These are phyloP conservation scores for Metschnikowia arizonensis DNA, from an alignment of 805 yeast genomes.

Conservation along the genomic window DNA sequence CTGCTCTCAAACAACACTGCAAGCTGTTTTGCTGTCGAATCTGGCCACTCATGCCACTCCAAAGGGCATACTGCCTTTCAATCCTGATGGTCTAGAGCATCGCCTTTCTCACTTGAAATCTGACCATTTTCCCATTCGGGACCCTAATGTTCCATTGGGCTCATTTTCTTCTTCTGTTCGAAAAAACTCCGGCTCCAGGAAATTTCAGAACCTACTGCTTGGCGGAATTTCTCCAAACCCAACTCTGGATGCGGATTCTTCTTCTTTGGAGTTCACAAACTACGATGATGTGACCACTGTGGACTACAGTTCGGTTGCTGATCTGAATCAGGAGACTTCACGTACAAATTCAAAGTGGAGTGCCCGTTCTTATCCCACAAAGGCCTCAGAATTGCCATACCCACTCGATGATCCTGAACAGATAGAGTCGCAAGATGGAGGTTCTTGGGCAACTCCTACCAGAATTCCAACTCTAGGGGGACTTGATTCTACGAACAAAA, in stretches of 20 bases:
- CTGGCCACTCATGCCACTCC: neutral
- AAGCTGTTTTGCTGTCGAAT: neutral
- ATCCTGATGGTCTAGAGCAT: neutral
- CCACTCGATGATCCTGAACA: constrained; percentile 9
- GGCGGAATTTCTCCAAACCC: constrained; percentile 11
- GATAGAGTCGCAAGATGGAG: constrained; percentile 7
- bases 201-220: constrained; percentile 18
- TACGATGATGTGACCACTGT: neutral
- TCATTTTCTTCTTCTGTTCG: neutral
- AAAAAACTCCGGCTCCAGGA: constrained; percentile 5
- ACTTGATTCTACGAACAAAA: constrained; percentile 6
- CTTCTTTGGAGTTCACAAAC: constrained; percentile 3
- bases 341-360: neutral
- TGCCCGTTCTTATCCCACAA: neutral
- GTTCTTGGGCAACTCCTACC: constrained; percentile 12
- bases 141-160: neutral
- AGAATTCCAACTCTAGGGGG: constrained; percentile 13
- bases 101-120: neutral
- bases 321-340: neutral
- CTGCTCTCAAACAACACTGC: neutral
- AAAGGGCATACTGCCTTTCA: neutral
- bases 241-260: constrained; percentile 3
- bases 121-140: neutral
- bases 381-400: constrained; percentile 6
- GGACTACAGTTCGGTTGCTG: neutral